Evolutionary conservation across 768 basidiomycete species (phyloP).

Genomic region (Suillus hirtellus): DNA sequence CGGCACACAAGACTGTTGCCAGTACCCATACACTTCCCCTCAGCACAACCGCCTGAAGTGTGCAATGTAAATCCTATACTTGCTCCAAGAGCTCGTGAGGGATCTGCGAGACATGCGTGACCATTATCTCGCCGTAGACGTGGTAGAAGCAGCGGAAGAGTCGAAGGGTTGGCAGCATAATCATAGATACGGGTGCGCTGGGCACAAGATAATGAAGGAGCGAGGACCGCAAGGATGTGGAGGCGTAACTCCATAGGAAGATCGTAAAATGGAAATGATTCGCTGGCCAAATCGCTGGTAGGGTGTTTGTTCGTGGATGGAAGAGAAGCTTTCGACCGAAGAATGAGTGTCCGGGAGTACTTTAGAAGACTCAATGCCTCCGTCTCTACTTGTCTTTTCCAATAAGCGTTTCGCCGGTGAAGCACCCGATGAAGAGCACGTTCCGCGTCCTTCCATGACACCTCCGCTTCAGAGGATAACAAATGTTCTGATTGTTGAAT

Average conservation of each 20-base stretch:
- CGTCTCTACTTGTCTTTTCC: constrained; percentile 43
- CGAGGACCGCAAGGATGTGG: constrained; percentile 54
- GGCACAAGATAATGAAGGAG: constrained; percentile 54
- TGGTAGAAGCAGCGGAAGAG: constrained; percentile 47
- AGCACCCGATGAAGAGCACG: constrained; percentile 38
- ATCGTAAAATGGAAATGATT: constrained; percentile 37
- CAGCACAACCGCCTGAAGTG: constrained; percentile 25
- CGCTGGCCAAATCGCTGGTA: constrained; percentile 18
- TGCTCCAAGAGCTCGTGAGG: constrained; percentile 20
- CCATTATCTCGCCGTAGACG: constrained; percentile 26
- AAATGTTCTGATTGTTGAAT: constrained; percentile 19
- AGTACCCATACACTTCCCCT: constrained; percentile 42
- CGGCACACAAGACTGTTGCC: constrained; percentile 40
- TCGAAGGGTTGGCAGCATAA: constrained; percentile 50
- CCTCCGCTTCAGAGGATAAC: constrained; percentile 19
- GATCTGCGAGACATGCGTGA: constrained; percentile 22
- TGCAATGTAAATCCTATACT: constrained; percentile 15
- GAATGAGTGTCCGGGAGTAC: constrained; percentile 48
- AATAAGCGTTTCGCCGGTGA: constrained; percentile 45
- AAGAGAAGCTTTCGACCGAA: constrained; percentile 28
- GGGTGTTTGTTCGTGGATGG: constrained; percentile 17
- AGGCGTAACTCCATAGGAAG: constrained; percentile 62
- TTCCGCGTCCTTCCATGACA: constrained; percentile 37
- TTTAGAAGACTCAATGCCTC: constrained; percentile 54
- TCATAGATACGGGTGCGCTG: constrained; percentile 58